phyloP scores from a whole-genome alignment of 495 filamentous ascomycete species.

The Penicillium paradoxum region DNA sequence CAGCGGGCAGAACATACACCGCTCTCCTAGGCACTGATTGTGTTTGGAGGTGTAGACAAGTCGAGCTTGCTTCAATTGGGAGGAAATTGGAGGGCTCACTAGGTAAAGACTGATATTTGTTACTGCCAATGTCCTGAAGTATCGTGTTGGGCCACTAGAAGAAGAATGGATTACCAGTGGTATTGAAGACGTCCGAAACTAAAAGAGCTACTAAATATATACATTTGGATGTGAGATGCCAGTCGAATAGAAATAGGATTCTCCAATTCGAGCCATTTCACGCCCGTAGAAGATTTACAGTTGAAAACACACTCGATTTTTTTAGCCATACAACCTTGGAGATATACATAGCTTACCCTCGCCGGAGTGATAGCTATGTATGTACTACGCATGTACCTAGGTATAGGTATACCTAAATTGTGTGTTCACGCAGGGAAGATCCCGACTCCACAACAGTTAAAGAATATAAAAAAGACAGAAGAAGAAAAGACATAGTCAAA shows the following conservation, averaged over 20 bases:
- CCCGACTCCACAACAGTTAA: neutral
- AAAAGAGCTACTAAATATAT: neutral
- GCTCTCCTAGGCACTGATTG: neutral
- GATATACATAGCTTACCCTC: too few relatives aligned
- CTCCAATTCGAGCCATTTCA: neutral
- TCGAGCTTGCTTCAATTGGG: neutral
- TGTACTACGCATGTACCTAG: neutral
- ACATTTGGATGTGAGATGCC: neutral
- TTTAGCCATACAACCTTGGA: too few relatives aligned
- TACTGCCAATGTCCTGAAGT: neutral
- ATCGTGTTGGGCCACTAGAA: too few relatives aligned
- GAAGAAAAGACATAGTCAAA: neutral
- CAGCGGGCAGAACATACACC: conserved; percentile 7
- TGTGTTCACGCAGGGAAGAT: too few relatives aligned
- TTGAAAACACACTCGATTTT: too few relatives aligned
- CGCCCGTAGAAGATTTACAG: too few relatives aligned
- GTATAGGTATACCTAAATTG: too few relatives aligned
- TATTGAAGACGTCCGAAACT: neutral
- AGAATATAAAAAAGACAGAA: neutral
- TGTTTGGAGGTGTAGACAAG: neutral
- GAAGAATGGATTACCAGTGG: too few relatives aligned
- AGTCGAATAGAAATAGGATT: neutral
- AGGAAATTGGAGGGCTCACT: neutral
- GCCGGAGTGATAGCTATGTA: too few relatives aligned
- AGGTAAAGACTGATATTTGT: neutral